These are phyloP conservation scores for Globisporangium barbulae DNA, from an alignment of 352 stramenopile species.

Conservation along the genomic window DNA sequence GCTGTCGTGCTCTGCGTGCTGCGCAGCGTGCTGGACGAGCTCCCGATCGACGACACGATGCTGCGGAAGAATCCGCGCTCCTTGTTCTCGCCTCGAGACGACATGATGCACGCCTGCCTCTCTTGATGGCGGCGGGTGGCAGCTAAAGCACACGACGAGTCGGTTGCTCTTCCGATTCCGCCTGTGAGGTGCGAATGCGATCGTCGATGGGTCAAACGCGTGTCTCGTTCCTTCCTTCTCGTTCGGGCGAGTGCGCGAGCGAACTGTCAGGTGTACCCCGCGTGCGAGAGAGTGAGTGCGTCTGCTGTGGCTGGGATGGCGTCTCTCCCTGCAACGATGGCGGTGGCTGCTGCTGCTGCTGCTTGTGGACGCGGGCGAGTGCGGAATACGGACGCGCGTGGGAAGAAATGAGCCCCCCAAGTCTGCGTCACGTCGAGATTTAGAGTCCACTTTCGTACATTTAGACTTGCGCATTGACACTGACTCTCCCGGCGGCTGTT, in stretches of 20 bases:
- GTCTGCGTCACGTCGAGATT: conserved; percentile 7
- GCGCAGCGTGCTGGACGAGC: conserved; percentile 27
- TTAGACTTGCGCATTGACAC: conserved; percentile 7
- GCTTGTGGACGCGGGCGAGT: not conserved
- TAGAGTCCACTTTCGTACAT: conserved; percentile 3
- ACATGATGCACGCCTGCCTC: conserved; percentile 10
- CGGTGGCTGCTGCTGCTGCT: not conserved
- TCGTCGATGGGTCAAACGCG: conserved; percentile 3
- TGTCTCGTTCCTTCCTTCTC: conserved; percentile 4
- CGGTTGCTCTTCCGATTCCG: not conserved
- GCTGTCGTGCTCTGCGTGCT: conserved; percentile 30
- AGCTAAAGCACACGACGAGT: not conserved
- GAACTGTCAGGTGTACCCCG: not conserved
- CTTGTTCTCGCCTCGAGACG: conserved; percentile 38
- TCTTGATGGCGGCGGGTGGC: not conserved
- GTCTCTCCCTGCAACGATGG: not conserved
- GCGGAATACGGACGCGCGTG: conserved; percentile 7
- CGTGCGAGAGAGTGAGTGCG: not conserved
- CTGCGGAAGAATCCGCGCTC: conserved; percentile 55
- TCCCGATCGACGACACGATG: conserved; percentile 60
- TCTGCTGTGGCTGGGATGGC: not conserved
- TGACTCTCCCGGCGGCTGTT: not conserved
- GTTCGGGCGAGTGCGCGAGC: not conserved
- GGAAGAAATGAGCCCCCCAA: conserved; percentile 9
- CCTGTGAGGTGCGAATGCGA: conserved; percentile 1